Percentiles rank a stretch among this genome's conserved stretches.
phyloP scores from a whole-genome alignment of 108 stramenopile species.

The Schizochytrium sp. region DNA sequence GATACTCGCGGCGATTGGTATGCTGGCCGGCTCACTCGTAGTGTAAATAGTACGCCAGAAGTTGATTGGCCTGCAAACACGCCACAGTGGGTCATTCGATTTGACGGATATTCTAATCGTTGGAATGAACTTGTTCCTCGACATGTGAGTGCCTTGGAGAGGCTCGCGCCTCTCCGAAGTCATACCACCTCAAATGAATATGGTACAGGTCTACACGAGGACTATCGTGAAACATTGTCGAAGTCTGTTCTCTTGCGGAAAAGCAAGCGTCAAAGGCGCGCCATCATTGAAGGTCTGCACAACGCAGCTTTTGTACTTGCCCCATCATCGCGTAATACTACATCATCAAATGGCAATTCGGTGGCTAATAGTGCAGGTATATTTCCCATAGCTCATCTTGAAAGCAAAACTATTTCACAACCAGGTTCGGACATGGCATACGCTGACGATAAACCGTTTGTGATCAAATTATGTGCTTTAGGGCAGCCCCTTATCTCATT shows the following conservation, averaged over 20 bases:
- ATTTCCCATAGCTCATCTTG: too few relatives aligned
- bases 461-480: neutral
- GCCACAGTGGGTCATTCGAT: conserved; percentile 11
- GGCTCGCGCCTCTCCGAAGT: neutral
- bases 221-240: neutral
- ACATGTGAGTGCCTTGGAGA: neutral
- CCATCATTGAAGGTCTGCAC: neutral
- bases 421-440: neutral
- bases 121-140: neutral
- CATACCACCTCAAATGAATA: neutral
- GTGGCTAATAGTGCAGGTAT: too few relatives aligned
- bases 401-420: neutral
- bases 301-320: conserved; percentile 34
- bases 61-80: neutral
- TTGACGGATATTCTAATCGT: neutral
- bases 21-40: neutral
- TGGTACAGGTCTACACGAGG: neutral
- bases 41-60: neutral
- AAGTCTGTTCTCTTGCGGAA: neutral
- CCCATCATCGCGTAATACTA: neutral
- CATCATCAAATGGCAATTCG: neutral
- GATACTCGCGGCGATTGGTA: conserved; percentile 21
- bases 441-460: neutral
- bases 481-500: neutral
- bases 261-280: neutral